Conservation (phyloP, 208 protist species). For the Leishmania gerbilli region DNA sequence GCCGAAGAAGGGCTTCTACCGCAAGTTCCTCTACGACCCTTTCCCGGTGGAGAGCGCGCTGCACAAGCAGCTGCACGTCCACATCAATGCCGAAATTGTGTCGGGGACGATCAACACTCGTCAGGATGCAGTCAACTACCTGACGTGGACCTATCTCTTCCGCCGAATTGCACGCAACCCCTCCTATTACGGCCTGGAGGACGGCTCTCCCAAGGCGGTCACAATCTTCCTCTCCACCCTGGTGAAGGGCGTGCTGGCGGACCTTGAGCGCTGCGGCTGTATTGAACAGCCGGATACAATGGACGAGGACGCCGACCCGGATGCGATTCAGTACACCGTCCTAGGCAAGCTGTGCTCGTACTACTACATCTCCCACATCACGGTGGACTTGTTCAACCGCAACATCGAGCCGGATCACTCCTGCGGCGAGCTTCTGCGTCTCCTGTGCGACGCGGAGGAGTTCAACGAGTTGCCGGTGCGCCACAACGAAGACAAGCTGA, state of each 20-base stretch:
- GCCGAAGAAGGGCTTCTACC: slow-evolving; percentile 99
- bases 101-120: slow-evolving; percentile 93
- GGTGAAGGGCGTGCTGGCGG: slow-evolving; percentile 79
- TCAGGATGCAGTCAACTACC: slow-evolving; percentile 98
- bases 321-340: slow-evolving; percentile 84
- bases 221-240: slow-evolving; percentile 87
- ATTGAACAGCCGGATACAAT: slow-evolving; percentile 60
- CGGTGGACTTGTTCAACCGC: slow-evolving; percentile 91
- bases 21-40: slow-evolving; percentile 99
- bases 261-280: slow-evolving; percentile 86
- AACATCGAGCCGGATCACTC: slow-evolving; percentile 60
- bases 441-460: slow-evolving; percentile 94
- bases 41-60: slow-evolving; percentile 99
- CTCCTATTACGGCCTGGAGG: slow-evolving; percentile 98
- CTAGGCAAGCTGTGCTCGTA: slow-evolving; percentile 97
- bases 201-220: slow-evolving; percentile 83
- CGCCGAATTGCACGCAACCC: slow-evolving; percentile 97
- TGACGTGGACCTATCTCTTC: slow-evolving; percentile 99
- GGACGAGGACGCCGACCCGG: slow-evolving; percentile 57
- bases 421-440: slow-evolving; percentile 75
- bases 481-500: slow-evolving; percentile 99
- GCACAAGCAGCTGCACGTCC: slow-evolving; percentile 95
- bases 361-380: slow-evolving; percentile 98
- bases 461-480: slow-evolving; percentile 97
- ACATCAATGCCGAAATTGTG: slow-evolving; percentile 99